Base-by-base conservation (phyloP, 2,329 filamentous ascomycete genomes). In the Botrytis porri region DNA sequence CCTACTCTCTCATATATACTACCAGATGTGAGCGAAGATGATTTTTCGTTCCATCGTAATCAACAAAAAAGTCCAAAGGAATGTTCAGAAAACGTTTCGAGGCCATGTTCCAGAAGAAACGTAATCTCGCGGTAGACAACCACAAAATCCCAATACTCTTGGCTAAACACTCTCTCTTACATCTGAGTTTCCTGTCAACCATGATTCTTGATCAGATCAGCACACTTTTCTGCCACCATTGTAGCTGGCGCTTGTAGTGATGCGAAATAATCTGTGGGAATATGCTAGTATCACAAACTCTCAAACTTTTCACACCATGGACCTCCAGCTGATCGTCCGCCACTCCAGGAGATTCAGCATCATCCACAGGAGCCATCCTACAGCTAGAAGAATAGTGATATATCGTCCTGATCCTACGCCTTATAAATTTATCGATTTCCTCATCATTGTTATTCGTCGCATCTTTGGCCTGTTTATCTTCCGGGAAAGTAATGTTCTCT, bases 271-370 rank as follows among this genome's bases (percentile, higher is more conserved):
- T 70, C 1, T 77, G 70, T 25, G 78, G 78, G 6, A 79, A 74
- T 45, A 78, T 76, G 1, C 77, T 73, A 14, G 75, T 76, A 77
- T 79, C 78, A 29, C 77, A 77, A 61, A 79, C 73, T 48, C 77
- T 70, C 18, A 79, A 73, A 57, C 76, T 77, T 37, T 70, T 72
- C 2, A 75, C 77, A 22, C 78, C 77, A 59, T 79, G 77, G 1
- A 79, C 78, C 29, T 69, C 65, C 29, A 79, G 74, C 57, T 75
- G 71, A n/a, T 74, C 63, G 69, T 78, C 77, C 25, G 79, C 78
- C 4, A 79, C 78, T 2, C 78, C 78, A 12, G 43, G 43, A 51
- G 16, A 25, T 2, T 45, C 10, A 1, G 18, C 29, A 32, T 45
- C 64, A 37, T 35, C 43, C 4, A 0, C 48, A 37, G 45, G 41